Percentiles rank a stretch among this genome's conserved stretches.
Conservation (phyloP, 2,329 filamentous ascomycete genomes). For the Pochonia chlamydosporia region DNA sequence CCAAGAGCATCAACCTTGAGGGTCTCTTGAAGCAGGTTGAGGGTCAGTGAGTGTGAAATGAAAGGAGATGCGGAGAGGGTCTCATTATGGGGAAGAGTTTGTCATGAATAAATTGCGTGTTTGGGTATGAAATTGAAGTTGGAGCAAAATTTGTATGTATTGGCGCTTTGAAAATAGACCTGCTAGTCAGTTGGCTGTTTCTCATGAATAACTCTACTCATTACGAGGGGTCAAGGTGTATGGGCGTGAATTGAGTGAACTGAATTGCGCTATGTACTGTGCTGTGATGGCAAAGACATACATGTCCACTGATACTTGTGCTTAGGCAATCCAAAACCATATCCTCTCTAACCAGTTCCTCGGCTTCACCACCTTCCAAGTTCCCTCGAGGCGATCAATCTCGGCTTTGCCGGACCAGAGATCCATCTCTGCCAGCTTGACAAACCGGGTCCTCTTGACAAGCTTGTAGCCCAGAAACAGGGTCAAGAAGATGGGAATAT, state of each 20-base stretch:
- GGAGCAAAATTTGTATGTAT: too few relatives aligned
- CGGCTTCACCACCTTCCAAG: constrained; percentile 28
- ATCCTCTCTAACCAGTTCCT: constrained; percentile 32
- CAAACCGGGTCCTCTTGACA: constrained; percentile 50
- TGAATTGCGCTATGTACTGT: too few relatives aligned
- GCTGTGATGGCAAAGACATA: too few relatives aligned
- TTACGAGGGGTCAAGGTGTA: too few relatives aligned
- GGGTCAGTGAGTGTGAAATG: constrained; percentile 25
- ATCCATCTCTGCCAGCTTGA: constrained; percentile 31
- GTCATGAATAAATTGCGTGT: not conserved
- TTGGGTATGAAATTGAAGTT: not conserved
- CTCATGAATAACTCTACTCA: too few relatives aligned
- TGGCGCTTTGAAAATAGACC: too few relatives aligned
- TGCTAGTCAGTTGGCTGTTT: too few relatives aligned
- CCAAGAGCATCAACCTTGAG: constrained; percentile 93
- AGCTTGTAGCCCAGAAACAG: constrained; percentile 62
- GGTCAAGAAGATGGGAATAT: constrained; percentile 60
- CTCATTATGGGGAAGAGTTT: not conserved
- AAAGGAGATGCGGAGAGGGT: not conserved
- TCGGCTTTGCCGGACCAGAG: constrained; percentile 35
- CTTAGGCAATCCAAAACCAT: constrained; percentile 35
- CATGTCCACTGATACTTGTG: not conserved
- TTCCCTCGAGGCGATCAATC: constrained; percentile 30
- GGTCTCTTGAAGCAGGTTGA: constrained; percentile 69
- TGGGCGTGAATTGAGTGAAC: too few relatives aligned